Percentiles rank a stretch among this genome's conserved stretches.
Conservation (phyloP, 805 yeast species). For the Candida broadrunensis region DNA sequence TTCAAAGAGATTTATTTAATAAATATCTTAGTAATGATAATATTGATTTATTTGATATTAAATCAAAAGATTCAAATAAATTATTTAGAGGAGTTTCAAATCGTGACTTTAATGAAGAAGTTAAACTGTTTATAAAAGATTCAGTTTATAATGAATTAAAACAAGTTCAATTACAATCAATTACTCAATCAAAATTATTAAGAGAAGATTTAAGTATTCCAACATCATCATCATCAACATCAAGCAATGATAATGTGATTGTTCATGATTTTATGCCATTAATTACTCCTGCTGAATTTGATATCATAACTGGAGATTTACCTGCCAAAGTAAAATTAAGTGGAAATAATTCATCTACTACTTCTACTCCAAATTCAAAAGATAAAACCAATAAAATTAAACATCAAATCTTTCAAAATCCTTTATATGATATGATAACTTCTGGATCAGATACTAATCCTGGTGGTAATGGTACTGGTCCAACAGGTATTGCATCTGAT, state of each 20-base stretch:
- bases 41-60: slow-evolving; percentile 13
- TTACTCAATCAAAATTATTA: not conserved
- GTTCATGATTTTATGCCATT: slow-evolving; percentile 44
- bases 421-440: slow-evolving; percentile 34
- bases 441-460: slow-evolving; percentile 40
- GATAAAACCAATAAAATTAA: slow-evolving; percentile 19
- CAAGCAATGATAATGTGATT: slow-evolving; percentile 4
- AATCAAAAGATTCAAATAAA: slow-evolving; percentile 23
- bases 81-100: slow-evolving; percentile 23
- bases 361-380: slow-evolving; percentile 4
- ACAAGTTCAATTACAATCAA: not conserved
- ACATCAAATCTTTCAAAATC: slow-evolving; percentile 38
- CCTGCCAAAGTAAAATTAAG: slow-evolving; percentile 15
- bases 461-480: slow-evolving; percentile 10
- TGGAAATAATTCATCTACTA: too few species aligned
- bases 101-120: slow-evolving; percentile 25
- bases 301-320: slow-evolving; percentile 37
- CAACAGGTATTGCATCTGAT: not conserved
- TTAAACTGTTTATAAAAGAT: slow-evolving; percentile 24
- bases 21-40: slow-evolving; percentile 13
- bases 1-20: slow-evolving; percentile 27
- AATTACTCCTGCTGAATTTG: slow-evolving; percentile 33
- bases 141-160: slow-evolving; percentile 8
- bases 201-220: slow-evolving; percentile 1
- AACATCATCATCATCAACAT: slow-evolving; percentile 2